A percentile compares a stretch with the other conserved stretches of the same genome.
These are phyloP conservation scores for Leishmania braziliensis DNA, from an alignment of 208 protist genomes.

Conservation along the genomic window DNA sequence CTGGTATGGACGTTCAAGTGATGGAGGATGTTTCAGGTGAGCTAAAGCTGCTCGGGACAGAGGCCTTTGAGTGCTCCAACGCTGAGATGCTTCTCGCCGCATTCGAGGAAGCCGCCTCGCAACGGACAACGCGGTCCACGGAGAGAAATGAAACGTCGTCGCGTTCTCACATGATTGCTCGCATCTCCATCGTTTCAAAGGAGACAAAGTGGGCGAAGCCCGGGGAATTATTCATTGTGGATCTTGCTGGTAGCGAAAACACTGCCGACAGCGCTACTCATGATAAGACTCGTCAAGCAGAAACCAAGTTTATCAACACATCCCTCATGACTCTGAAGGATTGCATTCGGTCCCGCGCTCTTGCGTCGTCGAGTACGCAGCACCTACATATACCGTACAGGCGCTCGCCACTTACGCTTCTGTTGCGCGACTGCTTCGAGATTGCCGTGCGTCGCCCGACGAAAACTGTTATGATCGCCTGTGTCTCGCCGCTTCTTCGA, in stretches of 20 bases:
- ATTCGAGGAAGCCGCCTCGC: slow-evolving; percentile 76
- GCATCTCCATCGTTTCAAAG: slow-evolving; percentile 80
- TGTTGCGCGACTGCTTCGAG: slow-evolving; percentile 91
- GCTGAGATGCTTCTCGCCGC: slow-evolving; percentile 78
- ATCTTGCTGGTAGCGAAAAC: slow-evolving; percentile 91
- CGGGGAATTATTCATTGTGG: slow-evolving; percentile 84
- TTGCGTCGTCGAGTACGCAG: slow-evolving; percentile 67
- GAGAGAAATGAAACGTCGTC: slow-evolving; percentile 85
- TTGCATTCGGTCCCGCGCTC: slow-evolving; percentile 80
- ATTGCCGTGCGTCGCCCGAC: slow-evolving; percentile 86
- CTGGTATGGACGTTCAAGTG: slow-evolving; percentile 76
- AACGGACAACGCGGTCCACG: slow-evolving; percentile 78
- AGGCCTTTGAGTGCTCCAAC: slow-evolving; percentile 82
- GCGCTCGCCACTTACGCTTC: slow-evolving; percentile 83
- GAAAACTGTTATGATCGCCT: slow-evolving; percentile 92
- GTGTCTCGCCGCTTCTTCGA: slow-evolving; percentile 86
- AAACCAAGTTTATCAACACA: slow-evolving; percentile 92
- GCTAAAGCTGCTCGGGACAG: slow-evolving; percentile 71
- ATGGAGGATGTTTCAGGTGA: slow-evolving; percentile 84
- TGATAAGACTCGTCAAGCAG: slow-evolving; percentile 77
- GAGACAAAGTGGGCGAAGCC: slow-evolving; percentile 84
- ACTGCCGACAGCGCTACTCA: slow-evolving; percentile 89
- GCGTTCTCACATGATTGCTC: slow-evolving; percentile 87
- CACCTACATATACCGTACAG: slow-evolving; percentile 92
- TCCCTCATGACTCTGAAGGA: slow-evolving; percentile 94